A percentile compares a stretch with the other conserved stretches of the same genome.
Evolutionary conservation across 768 basidiomycete genomes (phyloP).

Genomic region (Mycena haematopus): DNA sequence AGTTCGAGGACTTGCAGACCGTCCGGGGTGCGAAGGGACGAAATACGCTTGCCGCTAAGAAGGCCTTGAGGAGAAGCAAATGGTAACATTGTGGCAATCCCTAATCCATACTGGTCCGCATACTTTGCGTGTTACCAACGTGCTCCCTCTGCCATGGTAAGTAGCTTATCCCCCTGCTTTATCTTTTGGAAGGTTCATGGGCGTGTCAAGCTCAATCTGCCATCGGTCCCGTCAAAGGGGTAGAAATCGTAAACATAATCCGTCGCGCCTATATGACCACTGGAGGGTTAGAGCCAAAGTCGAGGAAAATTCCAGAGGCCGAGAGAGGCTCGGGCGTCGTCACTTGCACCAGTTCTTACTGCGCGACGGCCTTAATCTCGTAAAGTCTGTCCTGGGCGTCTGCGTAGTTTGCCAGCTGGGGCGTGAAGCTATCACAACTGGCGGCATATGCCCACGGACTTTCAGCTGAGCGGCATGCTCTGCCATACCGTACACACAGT

Average conservation of each 20-base stretch:
- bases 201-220: constrained; percentile 59
- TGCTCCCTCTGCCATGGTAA: constrained; percentile 37
- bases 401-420: neutral
- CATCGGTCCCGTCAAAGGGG: neutral
- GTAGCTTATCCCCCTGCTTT: constrained; percentile 46
- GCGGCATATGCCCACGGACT: neutral
- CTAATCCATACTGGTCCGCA: neutral
- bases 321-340: neutral
- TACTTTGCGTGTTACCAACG: neutral
- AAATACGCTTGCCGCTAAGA: constrained; percentile 71
- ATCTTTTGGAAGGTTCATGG: constrained; percentile 51
- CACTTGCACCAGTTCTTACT: neutral
- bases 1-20: constrained; percentile 80
- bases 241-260: neutral
- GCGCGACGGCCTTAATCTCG: constrained; percentile 1
- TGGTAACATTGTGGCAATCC: constrained; percentile 53
- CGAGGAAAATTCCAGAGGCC: no score
- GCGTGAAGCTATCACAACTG: neutral
- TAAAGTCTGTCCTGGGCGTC: neutral
- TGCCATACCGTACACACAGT: neutral
- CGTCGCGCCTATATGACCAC: constrained; percentile 8
- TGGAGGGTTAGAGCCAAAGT: neutral
- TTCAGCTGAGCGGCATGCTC: neutral
- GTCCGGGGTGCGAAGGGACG: constrained; percentile 72
- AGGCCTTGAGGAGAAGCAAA: constrained; percentile 66